Base-by-base conservation (phyloP, 129 eudicot genomes). In the Pulicaria dysenterica region DNA sequence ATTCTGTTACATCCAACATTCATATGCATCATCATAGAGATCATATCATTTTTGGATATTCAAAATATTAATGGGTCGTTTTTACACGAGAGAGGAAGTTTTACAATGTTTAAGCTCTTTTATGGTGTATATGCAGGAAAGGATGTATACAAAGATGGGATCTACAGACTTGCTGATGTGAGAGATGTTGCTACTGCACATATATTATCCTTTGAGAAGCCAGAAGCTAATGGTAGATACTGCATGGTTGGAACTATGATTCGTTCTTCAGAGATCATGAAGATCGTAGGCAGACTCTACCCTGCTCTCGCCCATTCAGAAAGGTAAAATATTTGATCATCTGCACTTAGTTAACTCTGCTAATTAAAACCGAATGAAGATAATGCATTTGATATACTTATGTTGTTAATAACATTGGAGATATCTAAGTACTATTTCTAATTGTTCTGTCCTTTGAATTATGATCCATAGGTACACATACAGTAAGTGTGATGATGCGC, bases 101-200 rank as follows among this genome's bases (percentile, higher is more conserved):
- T 5, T 40, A 62, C 3, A 4, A 7, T 19, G 12, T 64, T 64
- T 45, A 45, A 64, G 71, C 38, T 16, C 42, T 34, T 10, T 51
- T 10, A 54, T 51, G 37, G 14, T 47, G 7, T 43, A 31, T 44
- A 11, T 81, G 67, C 72, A 80, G 88, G 82, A 36, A 68, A 61
- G 10, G 77, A 83, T 54, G 37, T 73, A 16, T 70, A 69, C 6
- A 13, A 68, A 3, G 74, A 77, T 58, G 77, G 77, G 67, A 56
- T 63, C 7, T 66, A 75, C 12, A 65, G 67, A 67, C 78, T 44
- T 55, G 86, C 68, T 56, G 84, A 87, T 76, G 81, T 87, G 9
- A 83, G 85, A 68, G 88, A 87, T 76, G 82, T 79, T 46, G 88
- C 83, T 11, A 13, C 2, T 15, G 91, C 91, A 49, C 91, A 86